phyloP scores from a whole-genome alignment of 139 green algal genomes.

The Micractinium sp. region DNA sequence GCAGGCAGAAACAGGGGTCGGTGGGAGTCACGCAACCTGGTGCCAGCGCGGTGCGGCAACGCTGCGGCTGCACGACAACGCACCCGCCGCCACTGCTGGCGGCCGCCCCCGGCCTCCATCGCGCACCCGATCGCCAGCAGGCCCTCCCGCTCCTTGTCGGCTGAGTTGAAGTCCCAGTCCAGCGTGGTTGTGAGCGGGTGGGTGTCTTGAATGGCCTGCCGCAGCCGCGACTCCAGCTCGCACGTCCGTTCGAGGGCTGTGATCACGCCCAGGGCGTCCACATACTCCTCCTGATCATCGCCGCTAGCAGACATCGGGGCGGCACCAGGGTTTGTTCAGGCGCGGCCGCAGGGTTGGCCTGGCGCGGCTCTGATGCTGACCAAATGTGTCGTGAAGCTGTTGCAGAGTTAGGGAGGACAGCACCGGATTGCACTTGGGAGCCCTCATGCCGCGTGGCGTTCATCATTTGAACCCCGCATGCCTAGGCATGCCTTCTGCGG shows the following conservation, averaged over 20 bases:
- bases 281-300: conserved; percentile 35
- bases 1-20: background rate
- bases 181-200: conserved; percentile 60
- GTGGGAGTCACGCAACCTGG: background rate
- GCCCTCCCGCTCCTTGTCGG: conserved; percentile 54
- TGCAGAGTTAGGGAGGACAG: too few relatives aligned
- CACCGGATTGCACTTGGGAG: too few relatives aligned
- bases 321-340: too few relatives aligned
- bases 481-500: too few relatives aligned
- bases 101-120: background rate
- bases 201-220: conserved; percentile 64
- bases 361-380: too few relatives aligned
- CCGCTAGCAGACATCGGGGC: too few relatives aligned
- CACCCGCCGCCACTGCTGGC: background rate
- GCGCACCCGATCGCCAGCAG: conserved; percentile 55
- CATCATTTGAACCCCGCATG: too few relatives aligned
- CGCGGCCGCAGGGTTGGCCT: too few relatives aligned
- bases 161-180: conserved; percentile 50
- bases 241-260: conserved; percentile 52
- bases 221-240: conserved; percentile 53
- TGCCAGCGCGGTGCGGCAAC: background rate
- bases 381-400: too few relatives aligned
- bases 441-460: too few relatives aligned
- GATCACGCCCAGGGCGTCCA: conserved; percentile 48
- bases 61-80: background rate